Evolutionary conservation across 768 basidiomycete genomes (phyloP).

Genomic region (Clitopilus passeckerianus): DNA sequence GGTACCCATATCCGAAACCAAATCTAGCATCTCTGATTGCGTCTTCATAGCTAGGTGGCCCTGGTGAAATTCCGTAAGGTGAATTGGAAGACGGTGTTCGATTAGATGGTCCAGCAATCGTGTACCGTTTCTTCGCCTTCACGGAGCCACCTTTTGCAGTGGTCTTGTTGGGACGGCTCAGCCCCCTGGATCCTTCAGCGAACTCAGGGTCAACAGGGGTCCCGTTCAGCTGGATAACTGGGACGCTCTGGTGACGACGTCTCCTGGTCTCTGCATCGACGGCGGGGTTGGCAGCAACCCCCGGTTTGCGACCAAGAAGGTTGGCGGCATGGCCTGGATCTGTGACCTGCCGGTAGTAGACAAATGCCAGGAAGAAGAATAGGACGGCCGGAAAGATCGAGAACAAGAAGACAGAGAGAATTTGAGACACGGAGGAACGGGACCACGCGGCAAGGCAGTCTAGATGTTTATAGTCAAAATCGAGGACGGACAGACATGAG

Average conservation of each 20-base stretch:
- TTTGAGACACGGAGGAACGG: conserved; percentile 28
- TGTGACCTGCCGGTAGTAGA: conserved; percentile 33
- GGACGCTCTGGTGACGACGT: neutral
- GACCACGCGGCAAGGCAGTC: conserved; percentile 36
- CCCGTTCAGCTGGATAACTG: neutral
- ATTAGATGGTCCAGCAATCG: neutral
- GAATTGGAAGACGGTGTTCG: neutral
- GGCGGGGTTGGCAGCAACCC: neutral
- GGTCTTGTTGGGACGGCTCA: neutral
- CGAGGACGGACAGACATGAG: neutral
- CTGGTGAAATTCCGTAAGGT: neutral
- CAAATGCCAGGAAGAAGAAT: conserved; percentile 30
- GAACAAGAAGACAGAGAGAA: conserved; percentile 32
- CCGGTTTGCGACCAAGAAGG: conserved; percentile 11
- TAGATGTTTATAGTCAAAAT: conserved; percentile 4
- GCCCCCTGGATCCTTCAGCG: neutral
- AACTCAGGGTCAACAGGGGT: neutral
- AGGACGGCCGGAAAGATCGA: conserved; percentile 29
- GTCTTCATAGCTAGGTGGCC: neutral
- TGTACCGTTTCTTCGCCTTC: neutral
- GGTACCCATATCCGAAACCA: neutral
- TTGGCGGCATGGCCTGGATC: conserved; percentile 32
- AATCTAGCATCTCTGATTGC: neutral
- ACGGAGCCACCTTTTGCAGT: neutral
- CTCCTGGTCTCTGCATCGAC: neutral